Conservation (phyloP, 352 stramenopile species). For the Stramenopiles sp. region DNA sequence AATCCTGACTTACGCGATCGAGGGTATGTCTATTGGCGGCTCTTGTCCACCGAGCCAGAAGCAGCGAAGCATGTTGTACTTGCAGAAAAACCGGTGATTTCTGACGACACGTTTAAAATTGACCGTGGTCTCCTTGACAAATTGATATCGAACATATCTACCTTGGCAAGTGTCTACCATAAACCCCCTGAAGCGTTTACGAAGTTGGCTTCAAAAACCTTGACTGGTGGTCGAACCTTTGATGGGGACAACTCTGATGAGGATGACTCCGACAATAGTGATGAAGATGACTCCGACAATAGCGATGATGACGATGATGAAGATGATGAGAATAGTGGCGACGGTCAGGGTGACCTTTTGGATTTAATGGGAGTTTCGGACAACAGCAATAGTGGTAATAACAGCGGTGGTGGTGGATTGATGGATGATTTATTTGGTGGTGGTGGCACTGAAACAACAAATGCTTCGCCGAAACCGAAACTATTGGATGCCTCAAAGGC, state of each 20-base stretch:
- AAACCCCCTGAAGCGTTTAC: constrained; percentile 78
- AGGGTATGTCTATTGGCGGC: constrained; percentile 98
- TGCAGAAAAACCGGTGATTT: constrained; percentile 95
- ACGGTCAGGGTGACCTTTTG: constrained; percentile 15
- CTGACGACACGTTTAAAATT: constrained; percentile 86
- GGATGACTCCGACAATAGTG: constrained; percentile 37
- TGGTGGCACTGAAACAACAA: too few species aligned
- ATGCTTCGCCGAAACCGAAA: too few species aligned
- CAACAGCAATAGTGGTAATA: too few species aligned
- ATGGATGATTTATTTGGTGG: too few species aligned
- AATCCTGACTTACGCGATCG: constrained; percentile 95
- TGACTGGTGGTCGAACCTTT: constrained; percentile 22
- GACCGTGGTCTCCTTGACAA: constrained; percentile 83
- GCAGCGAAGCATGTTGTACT: constrained; percentile 91
- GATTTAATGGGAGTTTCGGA: too few species aligned
- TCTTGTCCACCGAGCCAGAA: constrained; percentile 92
- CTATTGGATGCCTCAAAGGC: too few species aligned
- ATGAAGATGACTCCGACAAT: constrained; percentile 36
- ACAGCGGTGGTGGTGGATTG: too few species aligned
- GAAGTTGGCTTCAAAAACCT: constrained; percentile 31
- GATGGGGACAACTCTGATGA: constrained; percentile 29
- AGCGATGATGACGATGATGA: constrained; percentile 40
- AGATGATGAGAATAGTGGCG: constrained; percentile 29
- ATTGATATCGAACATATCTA: constrained; percentile 90
- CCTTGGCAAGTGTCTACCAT: constrained; percentile 92